Conservation (phyloP, 305 asterid species). For the Striga hermonthica region DNA sequence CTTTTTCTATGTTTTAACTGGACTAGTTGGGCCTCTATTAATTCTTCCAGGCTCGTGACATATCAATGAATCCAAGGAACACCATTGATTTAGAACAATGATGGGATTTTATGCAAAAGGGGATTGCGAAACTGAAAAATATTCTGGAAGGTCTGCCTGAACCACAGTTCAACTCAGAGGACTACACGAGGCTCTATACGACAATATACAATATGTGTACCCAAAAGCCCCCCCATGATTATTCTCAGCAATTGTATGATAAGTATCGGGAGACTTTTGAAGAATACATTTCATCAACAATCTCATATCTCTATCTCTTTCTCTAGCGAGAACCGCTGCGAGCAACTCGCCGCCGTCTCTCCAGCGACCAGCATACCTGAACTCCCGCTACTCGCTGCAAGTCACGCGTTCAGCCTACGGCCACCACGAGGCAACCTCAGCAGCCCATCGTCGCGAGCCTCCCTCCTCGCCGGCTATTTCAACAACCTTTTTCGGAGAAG, state of each 20-base stretch:
- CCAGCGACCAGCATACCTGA: too few species aligned
- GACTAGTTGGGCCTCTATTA: slow-evolving; percentile 26
- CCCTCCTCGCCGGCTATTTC: too few species aligned
- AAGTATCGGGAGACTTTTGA: slow-evolving; percentile 65
- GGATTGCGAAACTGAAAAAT: slow-evolving; percentile 65
- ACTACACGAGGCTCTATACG: slow-evolving; percentile 75
- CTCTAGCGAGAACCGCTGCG: too few species aligned
- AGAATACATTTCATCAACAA: slow-evolving; percentile 60
- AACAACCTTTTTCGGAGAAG: too few species aligned
- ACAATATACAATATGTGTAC: slow-evolving; percentile 87
- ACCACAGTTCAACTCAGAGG: slow-evolving; percentile 78
- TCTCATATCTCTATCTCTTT: too few species aligned
- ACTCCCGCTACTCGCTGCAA: too few species aligned
- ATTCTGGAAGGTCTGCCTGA: slow-evolving; percentile 74
- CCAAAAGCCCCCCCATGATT: slow-evolving; percentile 79
- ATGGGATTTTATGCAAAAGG: slow-evolving; percentile 77
- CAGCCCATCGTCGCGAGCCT: too few species aligned
- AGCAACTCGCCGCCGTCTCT: too few species aligned
- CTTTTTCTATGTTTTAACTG: slow-evolving; percentile 2
- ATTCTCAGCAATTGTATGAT: slow-evolving; percentile 78
- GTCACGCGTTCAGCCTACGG: too few species aligned
- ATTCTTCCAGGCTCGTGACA: slow-evolving; percentile 28
- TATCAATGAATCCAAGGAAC: slow-evolving; percentile 55
- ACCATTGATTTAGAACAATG: slow-evolving; percentile 67
- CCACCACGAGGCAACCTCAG: too few species aligned